Evolutionary conservation across 106 monocot genomes (phyloP).

Genomic region (Allium sativum): DNA sequence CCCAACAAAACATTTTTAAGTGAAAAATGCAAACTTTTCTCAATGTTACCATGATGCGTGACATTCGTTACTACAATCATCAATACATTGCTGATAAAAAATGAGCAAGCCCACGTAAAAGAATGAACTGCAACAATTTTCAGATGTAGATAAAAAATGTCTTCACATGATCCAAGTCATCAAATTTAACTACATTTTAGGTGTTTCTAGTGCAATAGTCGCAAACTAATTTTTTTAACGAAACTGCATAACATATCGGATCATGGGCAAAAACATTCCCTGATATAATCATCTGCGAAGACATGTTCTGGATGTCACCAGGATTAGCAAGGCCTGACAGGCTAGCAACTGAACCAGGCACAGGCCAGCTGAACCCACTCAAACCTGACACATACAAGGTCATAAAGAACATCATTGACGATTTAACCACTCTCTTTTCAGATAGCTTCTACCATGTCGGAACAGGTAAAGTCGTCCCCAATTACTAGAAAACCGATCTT

Average conservation of each 20-base stretch:
- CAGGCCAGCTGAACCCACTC: conserved; percentile 65
- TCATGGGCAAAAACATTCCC: conserved; percentile 57
- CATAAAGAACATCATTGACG: conserved; percentile 25
- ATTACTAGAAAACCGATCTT: conserved; percentile 44
- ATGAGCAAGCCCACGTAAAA: no score
- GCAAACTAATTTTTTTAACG: neutral
- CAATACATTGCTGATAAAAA: no score
- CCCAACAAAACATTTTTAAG: no score
- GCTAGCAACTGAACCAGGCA: conserved; percentile 41
- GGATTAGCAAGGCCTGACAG: conserved; percentile 7
- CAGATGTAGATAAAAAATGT: no score
- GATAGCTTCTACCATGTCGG: conserved; percentile 47
- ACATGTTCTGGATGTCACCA: conserved; percentile 37
- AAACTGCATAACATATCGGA: conserved; percentile 33
- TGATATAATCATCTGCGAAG: conserved; percentile 44
- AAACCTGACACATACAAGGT: conserved; percentile 39
- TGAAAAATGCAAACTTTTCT: no score
- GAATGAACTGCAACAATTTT: no score
- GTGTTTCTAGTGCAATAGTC: no score
- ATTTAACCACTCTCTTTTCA: conserved; percentile 38
- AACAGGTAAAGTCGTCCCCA: conserved; percentile 32
- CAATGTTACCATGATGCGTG: no score
- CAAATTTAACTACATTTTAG: no score
- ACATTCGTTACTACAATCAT: no score
- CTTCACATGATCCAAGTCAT: no score